Evolutionary conservation across 306 rosid genomes (phyloP), one percentile per base, ranked within the genome.

Genomic region (Gynostemma pentaphyllum): DNA sequence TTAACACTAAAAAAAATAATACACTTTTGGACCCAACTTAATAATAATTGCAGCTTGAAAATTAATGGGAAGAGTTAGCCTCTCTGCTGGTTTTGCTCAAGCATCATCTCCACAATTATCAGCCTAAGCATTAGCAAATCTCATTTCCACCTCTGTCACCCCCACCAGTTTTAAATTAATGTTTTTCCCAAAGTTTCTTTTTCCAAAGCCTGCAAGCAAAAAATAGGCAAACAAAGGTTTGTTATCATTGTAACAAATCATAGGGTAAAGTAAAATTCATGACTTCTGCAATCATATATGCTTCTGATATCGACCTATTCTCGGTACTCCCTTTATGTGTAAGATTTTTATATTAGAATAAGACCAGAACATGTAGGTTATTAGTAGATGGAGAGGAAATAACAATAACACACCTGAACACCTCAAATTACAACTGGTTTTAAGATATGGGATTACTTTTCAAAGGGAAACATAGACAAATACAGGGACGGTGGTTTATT

Each of bases 51-150:
- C 32, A 10, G 21, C 65, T 36, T 27, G 18, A 21, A 21, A 46
- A 19, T 34, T 57, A 27, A 40, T 19, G 21, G 65, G 29, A 60
- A 10, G 21, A 60, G 39, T 21, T 44, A 36, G 34, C 0, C n/a
- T 62, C 51, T 16, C 40, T 4, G 11, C 23, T 22, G 36, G 55
- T 24, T n/a, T 51, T 24, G 70, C 70, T 50, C 48, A 49, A 66
- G 70, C 70, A 66, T 66, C 70, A 66, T 66, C 59, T 49, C 36
- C 70, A 34, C 46, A 65, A 32, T n/a, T 21, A 21, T 66, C 70
- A 66, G 70, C 70, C 70, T 49, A 49, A 66, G 70, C 70, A 49
- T 7, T 12, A 12, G 22, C 48, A 7, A 39, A 23, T 42, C 26
- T 0, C 6, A 1, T 5, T 16, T 10, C 53, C 68, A 44, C 52